A percentile compares a stretch with the other conserved stretches of the same genome.
Evolutionary conservation across 1,284 basidiomycete genomes (phyloP).

Genomic region (Puccinia polysora): DNA sequence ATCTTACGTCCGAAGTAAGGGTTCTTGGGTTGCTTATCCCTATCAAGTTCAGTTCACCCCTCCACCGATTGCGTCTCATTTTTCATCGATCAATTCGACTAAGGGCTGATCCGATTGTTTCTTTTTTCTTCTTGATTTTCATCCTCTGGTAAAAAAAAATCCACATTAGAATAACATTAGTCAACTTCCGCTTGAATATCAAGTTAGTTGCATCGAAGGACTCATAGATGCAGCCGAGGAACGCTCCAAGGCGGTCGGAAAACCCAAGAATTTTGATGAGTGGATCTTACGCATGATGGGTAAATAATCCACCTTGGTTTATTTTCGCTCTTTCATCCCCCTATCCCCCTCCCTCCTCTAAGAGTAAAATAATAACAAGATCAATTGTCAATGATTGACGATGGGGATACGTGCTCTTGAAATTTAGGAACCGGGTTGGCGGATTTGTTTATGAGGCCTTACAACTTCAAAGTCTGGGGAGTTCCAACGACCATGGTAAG

Average conservation of each 20-base stretch:
- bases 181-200: conserved; percentile 56
- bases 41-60: conserved; percentile 47
- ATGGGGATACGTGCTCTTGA: not conserved
- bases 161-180: conserved; percentile 60
- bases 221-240: conserved; percentile 56
- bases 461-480: conserved; percentile 61
- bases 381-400: not conserved
- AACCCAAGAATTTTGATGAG: conserved; percentile 56
- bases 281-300: conserved; percentile 59
- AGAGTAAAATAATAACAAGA: not conserved
- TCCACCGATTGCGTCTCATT: no score
- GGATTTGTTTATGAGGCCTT: conserved; percentile 59
- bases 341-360: not conserved
- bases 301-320: conserved; percentile 7
- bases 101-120: no score
- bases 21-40: conserved; percentile 57
- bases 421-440: conserved; percentile 55
- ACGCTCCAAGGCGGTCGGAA: conserved; percentile 52
- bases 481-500: conserved; percentile 56
- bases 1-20: conserved; percentile 57
- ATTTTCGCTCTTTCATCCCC: not conserved
- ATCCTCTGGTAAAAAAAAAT: no score
- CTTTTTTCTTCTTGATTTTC: not conserved
- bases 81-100: no score
- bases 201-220: conserved; percentile 58